Evolutionary conservation across 805 yeast species (phyloP).

Genomic region (Cyberlindnera mrakii): DNA sequence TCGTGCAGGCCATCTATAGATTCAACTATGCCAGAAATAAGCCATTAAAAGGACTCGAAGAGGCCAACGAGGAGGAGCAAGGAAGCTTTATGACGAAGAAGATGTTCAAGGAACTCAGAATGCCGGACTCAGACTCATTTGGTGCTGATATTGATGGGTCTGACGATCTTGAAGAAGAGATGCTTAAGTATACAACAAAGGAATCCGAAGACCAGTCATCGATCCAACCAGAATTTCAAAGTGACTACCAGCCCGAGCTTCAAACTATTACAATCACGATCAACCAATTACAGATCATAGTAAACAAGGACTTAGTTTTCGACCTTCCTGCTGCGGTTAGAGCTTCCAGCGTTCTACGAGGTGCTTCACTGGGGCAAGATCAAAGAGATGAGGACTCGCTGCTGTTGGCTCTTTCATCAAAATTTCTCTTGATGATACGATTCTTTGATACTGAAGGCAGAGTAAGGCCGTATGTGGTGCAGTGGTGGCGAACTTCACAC

Average conservation of each 20-base stretch:
- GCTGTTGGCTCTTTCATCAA: constrained; percentile 32
- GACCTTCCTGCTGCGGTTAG: constrained; percentile 13
- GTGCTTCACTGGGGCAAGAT: constrained; percentile 7
- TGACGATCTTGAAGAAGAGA: constrained; percentile 17
- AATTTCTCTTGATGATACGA: constrained; percentile 34
- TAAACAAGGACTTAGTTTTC: constrained; percentile 9
- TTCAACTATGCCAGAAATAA: constrained; percentile 19
- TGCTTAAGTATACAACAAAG: constrained; percentile 12
- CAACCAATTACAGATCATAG: constrained; percentile 10
- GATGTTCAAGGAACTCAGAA: constrained; percentile 22
- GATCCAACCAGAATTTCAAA: background rate
- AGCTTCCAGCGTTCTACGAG: constrained; percentile 13
- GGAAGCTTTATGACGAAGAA: constrained; percentile 25
- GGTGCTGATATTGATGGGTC: constrained; percentile 15
- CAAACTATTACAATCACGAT: constrained; percentile 11
- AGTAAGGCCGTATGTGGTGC: constrained; percentile 37
- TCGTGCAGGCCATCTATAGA: constrained; percentile 29
- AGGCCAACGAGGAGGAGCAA: constrained; percentile 6
- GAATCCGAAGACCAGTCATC: background rate
- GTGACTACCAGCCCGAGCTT: constrained; percentile 9
- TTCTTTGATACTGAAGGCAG: constrained; percentile 23
- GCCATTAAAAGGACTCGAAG: constrained; percentile 14
- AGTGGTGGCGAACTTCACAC: constrained; percentile 38
- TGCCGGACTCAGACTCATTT: constrained; percentile 18
- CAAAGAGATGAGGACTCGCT: constrained; percentile 30